Conservation (phyloP, 73 alveolate species). For the Uronychia setigera region DNA sequence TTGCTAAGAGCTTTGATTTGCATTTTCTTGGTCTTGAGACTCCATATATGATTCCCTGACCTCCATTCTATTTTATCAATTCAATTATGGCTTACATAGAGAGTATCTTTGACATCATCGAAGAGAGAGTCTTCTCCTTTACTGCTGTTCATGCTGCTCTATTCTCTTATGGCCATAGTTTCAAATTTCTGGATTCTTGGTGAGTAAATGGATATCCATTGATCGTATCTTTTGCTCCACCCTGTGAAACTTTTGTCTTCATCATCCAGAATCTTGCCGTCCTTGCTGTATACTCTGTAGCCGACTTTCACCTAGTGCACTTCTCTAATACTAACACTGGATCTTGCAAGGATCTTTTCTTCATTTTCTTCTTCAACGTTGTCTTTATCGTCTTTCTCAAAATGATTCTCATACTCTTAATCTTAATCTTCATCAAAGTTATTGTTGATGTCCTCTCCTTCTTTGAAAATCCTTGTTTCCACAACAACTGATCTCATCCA, state of each 20-base stretch:
- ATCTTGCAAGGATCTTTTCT: neutral
- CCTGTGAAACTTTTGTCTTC: constrained; percentile 66
- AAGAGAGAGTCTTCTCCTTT: constrained; percentile 51
- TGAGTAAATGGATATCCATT: constrained; percentile 68
- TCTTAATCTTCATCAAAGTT: neutral
- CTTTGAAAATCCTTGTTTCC: constrained; percentile 12
- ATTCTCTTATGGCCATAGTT: constrained; percentile 18
- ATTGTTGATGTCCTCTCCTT: neutral
- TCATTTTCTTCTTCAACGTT: no score
- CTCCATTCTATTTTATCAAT: constrained; percentile 19
- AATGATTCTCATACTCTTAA: neutral
- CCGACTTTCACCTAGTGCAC: constrained; percentile 49
- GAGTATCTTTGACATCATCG: constrained; percentile 72
- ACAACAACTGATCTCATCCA: constrained; percentile 62
- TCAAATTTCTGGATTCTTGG: constrained; percentile 67
- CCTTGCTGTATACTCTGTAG: constrained; percentile 70
- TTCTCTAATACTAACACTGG: neutral
- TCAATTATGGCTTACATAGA: no score
- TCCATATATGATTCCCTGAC: constrained; percentile 17
- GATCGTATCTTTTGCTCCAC: constrained; percentile 77
- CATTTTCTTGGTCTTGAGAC: constrained; percentile 49
- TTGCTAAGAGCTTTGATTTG: constrained; percentile 20
- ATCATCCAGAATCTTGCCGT: constrained; percentile 69
- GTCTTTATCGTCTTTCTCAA: no score
- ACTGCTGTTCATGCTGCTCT: neutral